A percentile compares a stretch with the other conserved stretches of the same genome.
Conservation (phyloP, 2,329 filamentous ascomycete genomes). For the Stenocarpella maydis region DNA sequence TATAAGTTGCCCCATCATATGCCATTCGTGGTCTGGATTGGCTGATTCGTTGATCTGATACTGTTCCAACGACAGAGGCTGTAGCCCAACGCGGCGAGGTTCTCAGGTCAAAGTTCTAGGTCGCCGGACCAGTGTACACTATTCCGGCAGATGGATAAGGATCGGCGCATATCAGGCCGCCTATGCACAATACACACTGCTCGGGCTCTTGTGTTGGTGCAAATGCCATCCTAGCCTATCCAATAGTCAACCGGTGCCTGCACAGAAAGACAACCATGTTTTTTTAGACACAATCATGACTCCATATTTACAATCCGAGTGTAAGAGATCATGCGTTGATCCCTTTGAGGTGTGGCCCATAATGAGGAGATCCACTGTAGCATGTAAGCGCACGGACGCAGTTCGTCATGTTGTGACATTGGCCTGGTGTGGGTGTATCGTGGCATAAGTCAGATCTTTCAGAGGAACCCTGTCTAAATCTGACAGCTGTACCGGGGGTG, state of each 20-base stretch:
- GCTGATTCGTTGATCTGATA: background rate
- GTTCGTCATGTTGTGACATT: slow-evolving; percentile 18
- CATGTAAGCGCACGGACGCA: slow-evolving; percentile 10
- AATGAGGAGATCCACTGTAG: background rate
- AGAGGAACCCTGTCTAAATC: slow-evolving; percentile 16
- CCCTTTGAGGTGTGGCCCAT: background rate
- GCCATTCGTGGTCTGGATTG: background rate
- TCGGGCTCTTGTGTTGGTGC: background rate
- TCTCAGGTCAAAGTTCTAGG: background rate
- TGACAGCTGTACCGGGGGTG: background rate
- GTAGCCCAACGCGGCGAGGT: background rate
- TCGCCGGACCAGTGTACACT: background rate
- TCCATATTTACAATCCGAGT: background rate
- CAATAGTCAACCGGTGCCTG: background rate
- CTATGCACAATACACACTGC: background rate
- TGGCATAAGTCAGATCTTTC: slow-evolving; percentile 22
- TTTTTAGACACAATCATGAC: background rate
- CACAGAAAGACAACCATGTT: background rate
- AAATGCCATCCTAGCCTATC: background rate
- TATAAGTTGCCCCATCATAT: background rate
- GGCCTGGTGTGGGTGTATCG: background rate
- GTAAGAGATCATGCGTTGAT: background rate
- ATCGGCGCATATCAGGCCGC: background rate
- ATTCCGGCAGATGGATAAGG: background rate
- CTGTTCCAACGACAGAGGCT: background rate